Evolutionary conservation across 768 basidiomycete genomes (phyloP).

Genomic region (Xerocomellus amylosporus): DNA sequence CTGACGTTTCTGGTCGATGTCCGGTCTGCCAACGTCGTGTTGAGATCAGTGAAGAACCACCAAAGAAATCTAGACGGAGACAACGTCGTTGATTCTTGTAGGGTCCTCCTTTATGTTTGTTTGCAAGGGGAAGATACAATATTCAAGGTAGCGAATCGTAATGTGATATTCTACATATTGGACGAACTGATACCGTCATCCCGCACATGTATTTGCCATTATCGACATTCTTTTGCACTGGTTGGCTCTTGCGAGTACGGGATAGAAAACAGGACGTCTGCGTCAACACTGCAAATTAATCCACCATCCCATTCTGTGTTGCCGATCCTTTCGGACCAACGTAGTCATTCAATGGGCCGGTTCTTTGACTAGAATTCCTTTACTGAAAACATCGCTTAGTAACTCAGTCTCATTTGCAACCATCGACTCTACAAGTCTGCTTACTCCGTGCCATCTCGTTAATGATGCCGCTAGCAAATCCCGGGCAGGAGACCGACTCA

Average conservation of each 20-base stretch:
- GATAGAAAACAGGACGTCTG: not conserved
- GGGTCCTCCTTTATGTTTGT: slow-evolving; percentile 3
- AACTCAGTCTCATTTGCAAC: slow-evolving; percentile 8
- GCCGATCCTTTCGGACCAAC: not conserved
- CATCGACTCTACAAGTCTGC: not conserved
- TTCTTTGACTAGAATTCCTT: not conserved
- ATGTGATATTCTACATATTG: slow-evolving; percentile 32
- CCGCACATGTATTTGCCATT: slow-evolving; percentile 23
- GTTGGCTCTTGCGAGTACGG: not conserved
- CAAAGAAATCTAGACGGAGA: slow-evolving; percentile 33
- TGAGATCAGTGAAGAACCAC: slow-evolving; percentile 41
- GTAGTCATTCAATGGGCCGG: not conserved
- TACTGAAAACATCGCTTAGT: slow-evolving; percentile 15
- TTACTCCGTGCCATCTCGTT: not conserved
- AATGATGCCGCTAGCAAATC: slow-evolving; percentile 1
- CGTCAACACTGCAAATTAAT: not conserved
- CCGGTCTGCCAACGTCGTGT: slow-evolving; percentile 82
- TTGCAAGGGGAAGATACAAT: slow-evolving; percentile 20
- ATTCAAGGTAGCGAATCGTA: slow-evolving; percentile 29
- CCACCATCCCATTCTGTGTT: not conserved
- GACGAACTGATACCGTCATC: slow-evolving; percentile 25
- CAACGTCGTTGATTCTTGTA: slow-evolving; percentile 17
- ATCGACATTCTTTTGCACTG: slow-evolving; percentile 23
- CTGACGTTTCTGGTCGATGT: slow-evolving; percentile 81
- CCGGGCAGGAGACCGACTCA: not conserved